These are phyloP conservation scores for Alternaria sp. DNA, from an alignment of 2,329 filamentous ascomycete genomes.

Conservation along the genomic window DNA sequence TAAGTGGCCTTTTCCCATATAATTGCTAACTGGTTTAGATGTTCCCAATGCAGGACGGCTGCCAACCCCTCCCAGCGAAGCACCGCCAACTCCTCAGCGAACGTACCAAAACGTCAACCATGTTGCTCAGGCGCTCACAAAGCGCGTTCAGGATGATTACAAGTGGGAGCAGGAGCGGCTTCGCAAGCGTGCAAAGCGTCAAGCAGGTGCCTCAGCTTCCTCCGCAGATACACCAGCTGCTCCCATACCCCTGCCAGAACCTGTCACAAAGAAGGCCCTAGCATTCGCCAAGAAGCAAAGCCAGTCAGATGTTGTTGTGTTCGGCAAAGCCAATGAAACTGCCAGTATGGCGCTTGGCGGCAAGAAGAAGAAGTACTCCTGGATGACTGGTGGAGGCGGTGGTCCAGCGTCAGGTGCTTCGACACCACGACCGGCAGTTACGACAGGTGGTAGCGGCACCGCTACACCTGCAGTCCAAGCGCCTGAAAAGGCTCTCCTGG, in stretches of 20 bases:
- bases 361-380: constrained; percentile 75
- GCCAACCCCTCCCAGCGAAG: constrained; percentile 58
- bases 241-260: constrained; percentile 46
- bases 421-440: constrained; percentile 43
- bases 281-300: constrained; percentile 78
- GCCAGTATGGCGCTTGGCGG: constrained; percentile 78
- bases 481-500: constrained; percentile 58
- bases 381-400: constrained; percentile 68
- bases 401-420: constrained; percentile 42
- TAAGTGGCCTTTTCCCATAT: background rate
- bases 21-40: constrained; percentile 29
- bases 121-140: constrained; percentile 61
- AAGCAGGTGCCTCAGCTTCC: constrained; percentile 36
- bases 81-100: constrained; percentile 59
- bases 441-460: constrained; percentile 36
- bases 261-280: constrained; percentile 86
- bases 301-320: constrained; percentile 78
- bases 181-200: constrained; percentile 55
- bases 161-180: constrained; percentile 74
- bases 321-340: constrained; percentile 86
- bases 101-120: constrained; percentile 64
- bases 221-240: constrained; percentile 36
- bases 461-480: constrained; percentile 34
- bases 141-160: constrained; percentile 62
- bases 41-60: constrained; percentile 53